A percentile compares a stretch with the other conserved stretches of the same genome.
phyloP scores from a whole-genome alignment of 2,329 filamentous ascomycete genomes.

The Penicillium occitanis region DNA sequence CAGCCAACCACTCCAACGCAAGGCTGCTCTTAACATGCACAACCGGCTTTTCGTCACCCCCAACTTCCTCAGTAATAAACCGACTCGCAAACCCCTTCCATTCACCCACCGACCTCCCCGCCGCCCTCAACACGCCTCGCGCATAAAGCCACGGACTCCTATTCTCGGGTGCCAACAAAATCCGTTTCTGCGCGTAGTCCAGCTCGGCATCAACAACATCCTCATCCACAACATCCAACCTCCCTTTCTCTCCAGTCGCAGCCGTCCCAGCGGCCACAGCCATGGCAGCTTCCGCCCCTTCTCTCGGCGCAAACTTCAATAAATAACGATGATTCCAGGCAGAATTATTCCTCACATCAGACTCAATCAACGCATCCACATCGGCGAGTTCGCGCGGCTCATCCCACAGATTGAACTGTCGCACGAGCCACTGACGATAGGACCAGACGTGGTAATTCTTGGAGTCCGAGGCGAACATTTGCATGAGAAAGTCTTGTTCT shows the following conservation, averaged over 20 bases:
- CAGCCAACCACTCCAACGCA: conserved; percentile 54
- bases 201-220: conserved; percentile 72
- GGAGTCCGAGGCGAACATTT: conserved; percentile 79
- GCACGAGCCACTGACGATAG: conserved; percentile 79
- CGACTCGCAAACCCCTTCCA: conserved; percentile 56
- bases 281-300: conserved; percentile 42
- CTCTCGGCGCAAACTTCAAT: conserved; percentile 70
- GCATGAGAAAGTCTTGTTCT: conserved; percentile 72
- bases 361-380: conserved; percentile 69
- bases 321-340: conserved; percentile 98
- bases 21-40: conserved; percentile 59
- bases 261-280: conserved; percentile 25
- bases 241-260: conserved; percentile 27
- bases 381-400: conserved; percentile 64
- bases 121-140: conserved; percentile 69
- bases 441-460: conserved; percentile 99
- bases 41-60: conserved; percentile 33
- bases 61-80: conserved; percentile 54
- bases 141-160: conserved; percentile 94
- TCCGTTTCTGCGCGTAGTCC: conserved; percentile 69
- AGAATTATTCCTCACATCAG: conserved; percentile 91
- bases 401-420: conserved; percentile 59
- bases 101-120: conserved; percentile 51
- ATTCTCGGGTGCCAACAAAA: conserved; percentile 83
- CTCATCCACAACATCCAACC: conserved; percentile 53